A percentile compares a stretch with the other conserved stretches of the same genome.
Evolutionary conservation across 2,329 filamentous ascomycete genomes (phyloP).

Genomic region (Sarocladium kiliense): DNA sequence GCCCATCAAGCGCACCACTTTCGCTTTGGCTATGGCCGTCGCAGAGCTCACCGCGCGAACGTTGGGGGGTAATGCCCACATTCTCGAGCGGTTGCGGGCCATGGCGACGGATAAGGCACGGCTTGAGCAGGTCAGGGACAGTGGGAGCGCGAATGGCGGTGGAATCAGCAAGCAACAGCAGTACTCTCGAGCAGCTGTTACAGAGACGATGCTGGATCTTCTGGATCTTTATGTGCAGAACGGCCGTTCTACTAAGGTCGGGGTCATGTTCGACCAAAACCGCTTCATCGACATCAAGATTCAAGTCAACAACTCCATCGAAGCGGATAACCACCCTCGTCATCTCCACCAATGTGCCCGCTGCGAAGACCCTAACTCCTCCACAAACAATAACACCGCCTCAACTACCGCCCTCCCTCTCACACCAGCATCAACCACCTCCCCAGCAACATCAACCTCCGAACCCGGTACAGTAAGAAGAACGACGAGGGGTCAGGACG

Average conservation of each 20-base stretch:
- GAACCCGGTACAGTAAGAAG: neutral
- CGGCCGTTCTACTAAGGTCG: slow-evolving; percentile 67
- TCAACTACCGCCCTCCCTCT: slow-evolving; percentile 17
- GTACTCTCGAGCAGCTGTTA: slow-evolving; percentile 41
- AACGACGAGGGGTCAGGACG: slow-evolving; percentile 47
- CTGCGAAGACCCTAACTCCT: slow-evolving; percentile 35
- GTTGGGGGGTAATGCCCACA: slow-evolving; percentile 40
- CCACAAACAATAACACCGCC: slow-evolving; percentile 24
- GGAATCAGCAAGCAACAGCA: neutral
- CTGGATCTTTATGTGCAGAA: slow-evolving; percentile 91
- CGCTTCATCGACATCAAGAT: slow-evolving; percentile 85
- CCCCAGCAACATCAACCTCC: slow-evolving; percentile 4
- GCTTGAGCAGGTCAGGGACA: neutral
- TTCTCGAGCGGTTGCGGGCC: slow-evolving; percentile 40
- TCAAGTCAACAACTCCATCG: slow-evolving; percentile 74
- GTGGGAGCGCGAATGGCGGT: neutral
- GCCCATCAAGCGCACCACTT: slow-evolving; percentile 81
- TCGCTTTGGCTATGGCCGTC: slow-evolving; percentile 78
- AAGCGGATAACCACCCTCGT: slow-evolving; percentile 55
- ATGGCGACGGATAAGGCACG: slow-evolving; percentile 44
- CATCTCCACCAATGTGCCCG: slow-evolving; percentile 56
- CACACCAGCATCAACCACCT: slow-evolving; percentile 34
- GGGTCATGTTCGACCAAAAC: slow-evolving; percentile 66
- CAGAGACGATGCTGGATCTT: slow-evolving; percentile 84
- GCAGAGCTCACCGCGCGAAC: slow-evolving; percentile 76